These are phyloP conservation scores for Porcisia hertigi DNA, from an alignment of 208 protist genomes.

Conservation along the genomic window DNA sequence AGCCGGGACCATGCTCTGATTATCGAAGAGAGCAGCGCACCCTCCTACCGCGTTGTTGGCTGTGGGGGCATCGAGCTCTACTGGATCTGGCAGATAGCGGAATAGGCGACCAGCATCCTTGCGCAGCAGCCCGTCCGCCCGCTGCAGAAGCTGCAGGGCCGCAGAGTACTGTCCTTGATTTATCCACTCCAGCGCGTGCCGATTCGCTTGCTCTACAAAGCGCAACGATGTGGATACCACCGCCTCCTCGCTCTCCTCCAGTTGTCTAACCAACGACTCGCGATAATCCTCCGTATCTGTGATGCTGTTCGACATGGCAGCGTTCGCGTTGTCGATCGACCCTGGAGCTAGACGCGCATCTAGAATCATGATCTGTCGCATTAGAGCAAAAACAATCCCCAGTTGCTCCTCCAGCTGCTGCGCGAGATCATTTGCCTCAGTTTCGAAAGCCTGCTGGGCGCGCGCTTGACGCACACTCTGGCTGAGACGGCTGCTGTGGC, in stretches of 20 bases:
- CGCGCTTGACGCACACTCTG: constrained; percentile 25
- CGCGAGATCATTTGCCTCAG: constrained; percentile 8
- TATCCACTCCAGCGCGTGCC: constrained; percentile 54
- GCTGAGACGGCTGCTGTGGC: constrained; percentile 15
- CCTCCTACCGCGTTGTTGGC: background rate
- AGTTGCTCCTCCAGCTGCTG: constrained; percentile 24
- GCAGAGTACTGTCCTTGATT: constrained; percentile 63
- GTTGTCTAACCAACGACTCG: constrained; percentile 16
- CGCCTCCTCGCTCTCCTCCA: constrained; percentile 27
- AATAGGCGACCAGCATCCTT: constrained; percentile 48
- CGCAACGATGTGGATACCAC: constrained; percentile 14
- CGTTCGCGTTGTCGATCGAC: background rate
- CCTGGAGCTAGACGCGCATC: constrained; percentile 9
- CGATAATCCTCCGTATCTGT: constrained; percentile 7
- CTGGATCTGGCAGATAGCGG: constrained; percentile 35
- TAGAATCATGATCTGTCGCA: constrained; percentile 33
- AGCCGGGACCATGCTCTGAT: background rate
- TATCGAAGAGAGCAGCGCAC: background rate
- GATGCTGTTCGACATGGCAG: background rate
- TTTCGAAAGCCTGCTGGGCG: constrained; percentile 24
- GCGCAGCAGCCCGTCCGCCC: constrained; percentile 39
- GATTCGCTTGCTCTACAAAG: constrained; percentile 28
- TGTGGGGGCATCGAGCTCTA: constrained; percentile 19
- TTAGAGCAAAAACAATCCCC: constrained; percentile 23
- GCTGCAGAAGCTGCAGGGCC: constrained; percentile 53